Percentiles rank a stretch among this genome's conserved stretches.
These are phyloP conservation scores for Nicotiana benthamiana DNA, from an alignment of 257 asterid species.

Conservation along the genomic window DNA sequence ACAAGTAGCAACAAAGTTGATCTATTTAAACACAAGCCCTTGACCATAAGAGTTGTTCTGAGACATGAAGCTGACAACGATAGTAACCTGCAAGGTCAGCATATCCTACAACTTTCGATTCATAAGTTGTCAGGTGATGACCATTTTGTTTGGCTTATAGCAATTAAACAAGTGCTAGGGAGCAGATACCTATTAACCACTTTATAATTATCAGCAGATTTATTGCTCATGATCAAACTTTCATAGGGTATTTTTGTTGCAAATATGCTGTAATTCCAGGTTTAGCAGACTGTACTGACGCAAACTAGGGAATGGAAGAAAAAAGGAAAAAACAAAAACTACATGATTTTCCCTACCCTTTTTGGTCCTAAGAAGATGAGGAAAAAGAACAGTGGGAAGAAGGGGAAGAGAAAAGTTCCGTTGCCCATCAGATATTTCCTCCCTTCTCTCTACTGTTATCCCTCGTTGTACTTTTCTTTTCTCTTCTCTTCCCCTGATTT, in stretches of 20 bases:
- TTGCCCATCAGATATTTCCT: neutral
- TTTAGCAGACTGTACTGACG: neutral
- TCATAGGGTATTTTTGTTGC: neutral
- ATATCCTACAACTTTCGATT: no score
- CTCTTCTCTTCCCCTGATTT: neutral
- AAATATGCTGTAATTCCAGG: neutral
- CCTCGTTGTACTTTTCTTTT: neutral
- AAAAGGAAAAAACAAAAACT: neutral
- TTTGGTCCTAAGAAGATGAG: neutral
- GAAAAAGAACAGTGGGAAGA: neutral
- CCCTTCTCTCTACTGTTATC: neutral
- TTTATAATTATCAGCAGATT: neutral
- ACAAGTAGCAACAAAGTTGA: no score
- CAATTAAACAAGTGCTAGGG: neutral
- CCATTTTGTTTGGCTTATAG: neutral
- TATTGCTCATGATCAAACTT: neutral
- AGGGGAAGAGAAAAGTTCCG: neutral
- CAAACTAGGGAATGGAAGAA: neutral
- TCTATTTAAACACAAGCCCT: no score
- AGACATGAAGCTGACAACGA: no score
- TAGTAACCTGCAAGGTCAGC: no score
- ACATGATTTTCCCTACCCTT: neutral
- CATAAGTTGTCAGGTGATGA: no score
- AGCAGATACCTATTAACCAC: neutral
- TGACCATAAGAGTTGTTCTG: no score